Percentiles rank a stretch among this genome's conserved stretches.
Conservation (phyloP, 345 rosid species). For the Salix viminalis region DNA sequence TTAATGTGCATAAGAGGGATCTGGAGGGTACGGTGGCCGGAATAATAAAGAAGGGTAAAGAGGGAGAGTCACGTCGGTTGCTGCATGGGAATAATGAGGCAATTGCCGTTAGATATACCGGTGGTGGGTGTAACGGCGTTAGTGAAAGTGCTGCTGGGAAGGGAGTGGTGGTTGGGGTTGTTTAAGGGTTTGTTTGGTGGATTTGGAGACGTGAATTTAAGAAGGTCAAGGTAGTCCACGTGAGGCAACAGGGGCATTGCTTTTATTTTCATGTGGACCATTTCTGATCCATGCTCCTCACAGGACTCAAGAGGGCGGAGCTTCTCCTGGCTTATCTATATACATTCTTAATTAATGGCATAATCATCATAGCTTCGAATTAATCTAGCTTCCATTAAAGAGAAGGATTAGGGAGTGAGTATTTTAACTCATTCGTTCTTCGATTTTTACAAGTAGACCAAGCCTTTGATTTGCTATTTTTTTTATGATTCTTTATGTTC, state of each 20-base stretch:
- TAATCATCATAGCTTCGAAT: too few species aligned
- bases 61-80: neutral
- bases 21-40: constrained; percentile 35
- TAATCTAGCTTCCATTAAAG: too few species aligned
- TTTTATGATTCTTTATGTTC: too few species aligned
- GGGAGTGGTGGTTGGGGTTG: constrained; percentile 24
- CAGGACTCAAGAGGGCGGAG: too few species aligned
- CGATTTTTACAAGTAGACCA: too few species aligned
- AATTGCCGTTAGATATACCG: constrained; percentile 20
- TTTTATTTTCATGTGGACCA: constrained; percentile 3
- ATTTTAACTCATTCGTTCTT: too few species aligned
- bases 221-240: constrained; percentile 3
- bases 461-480: too few species aligned
- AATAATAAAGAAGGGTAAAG: constrained; percentile 23
- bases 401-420: too few species aligned
- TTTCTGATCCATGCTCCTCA: constrained; percentile 1
- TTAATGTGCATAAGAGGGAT: constrained; percentile 59
- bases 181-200: constrained; percentile 25
- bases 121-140: constrained; percentile 33
- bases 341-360: too few species aligned
- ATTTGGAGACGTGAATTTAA: constrained; percentile 10
- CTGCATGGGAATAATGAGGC: constrained; percentile 6
- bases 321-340: too few species aligned
- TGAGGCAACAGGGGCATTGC: neutral
- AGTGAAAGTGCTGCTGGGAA: neutral